Evolutionary conservation across 305 asterid species (phyloP).

Genomic region (Fraxinus sp.): DNA sequence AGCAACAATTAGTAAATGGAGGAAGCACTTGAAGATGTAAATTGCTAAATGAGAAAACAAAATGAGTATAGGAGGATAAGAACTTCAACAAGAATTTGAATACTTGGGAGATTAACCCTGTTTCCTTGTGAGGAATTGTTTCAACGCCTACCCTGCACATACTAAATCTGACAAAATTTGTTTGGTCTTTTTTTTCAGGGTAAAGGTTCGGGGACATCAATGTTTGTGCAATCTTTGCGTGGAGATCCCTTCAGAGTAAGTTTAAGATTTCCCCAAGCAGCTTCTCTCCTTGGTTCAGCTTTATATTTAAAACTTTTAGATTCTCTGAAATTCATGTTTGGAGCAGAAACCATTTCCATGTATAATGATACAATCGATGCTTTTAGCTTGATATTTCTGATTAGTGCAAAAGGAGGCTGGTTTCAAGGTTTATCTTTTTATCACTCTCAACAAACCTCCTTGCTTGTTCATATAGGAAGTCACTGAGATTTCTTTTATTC

Average conservation of each 20-base stretch:
- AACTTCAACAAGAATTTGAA: not conserved
- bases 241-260: constrained; percentile 93
- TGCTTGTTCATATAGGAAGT: not conserved
- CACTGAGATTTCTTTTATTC: not conserved
- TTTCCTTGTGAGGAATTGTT: not conserved
- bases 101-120: not conserved
- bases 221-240: constrained; percentile 94
- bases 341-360: not conserved
- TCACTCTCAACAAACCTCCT: not conserved
- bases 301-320: constrained; percentile 4
- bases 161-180: constrained; percentile 1
- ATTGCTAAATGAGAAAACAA: not conserved
- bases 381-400: constrained; percentile 18
- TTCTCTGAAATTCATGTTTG: constrained; percentile 8
- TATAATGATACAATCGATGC: not conserved
- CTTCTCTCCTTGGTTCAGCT: constrained; percentile 1
- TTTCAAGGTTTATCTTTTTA: not conserved
- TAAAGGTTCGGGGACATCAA: constrained; percentile 79
- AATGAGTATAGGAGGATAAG: not conserved
- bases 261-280: constrained; percentile 6
- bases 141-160: not conserved
- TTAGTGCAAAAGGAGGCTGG: constrained; percentile 5
- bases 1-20: not conserved
- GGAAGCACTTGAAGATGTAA: not conserved
- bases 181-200: constrained; percentile 52